Evolutionary conservation across 2,329 filamentous ascomycete genomes (phyloP), one percentile per base, ranked within the genome.

Genomic region (Fusarium bulbicola): DNA sequence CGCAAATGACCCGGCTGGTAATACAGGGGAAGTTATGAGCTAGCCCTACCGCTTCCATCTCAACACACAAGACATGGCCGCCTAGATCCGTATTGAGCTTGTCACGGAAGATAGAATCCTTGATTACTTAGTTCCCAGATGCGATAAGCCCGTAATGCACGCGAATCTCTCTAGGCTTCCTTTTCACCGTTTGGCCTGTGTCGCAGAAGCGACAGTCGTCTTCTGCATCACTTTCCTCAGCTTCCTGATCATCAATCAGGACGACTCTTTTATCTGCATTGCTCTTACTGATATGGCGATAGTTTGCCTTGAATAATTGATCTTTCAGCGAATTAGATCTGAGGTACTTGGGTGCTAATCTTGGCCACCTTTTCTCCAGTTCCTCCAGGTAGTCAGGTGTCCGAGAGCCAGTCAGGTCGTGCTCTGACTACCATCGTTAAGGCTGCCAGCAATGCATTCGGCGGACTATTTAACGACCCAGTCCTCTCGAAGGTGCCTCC

Each of bases 211-310:
- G 20, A 15, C 20, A 47, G 13, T 30, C 13, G 13, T 47, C 26
- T 47, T 47, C 45, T 21, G 3, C 8, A 1, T 47, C 13, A 28
- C 26, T 47, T 10, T 21, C 13, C 13, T 30, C 20, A 11, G 26
- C 20, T 28, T 30, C 45, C 6, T 28, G 13, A 47, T 30, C 20
- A 5, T 21, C 12, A 15, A 21, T 10, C 1, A 2, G 6, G 12
- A 7, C 10, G 18, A 21, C 24, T 10, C 6, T 47, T 21, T 8
- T 0, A 3, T 47, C 26, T 0, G 26, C 13, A 47, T 6, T 2
- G 10, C 26, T 21, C 26, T 47, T 3, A 3, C 3, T 15, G 3
- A 30, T 3, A 3, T 47, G 13, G 1, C 1, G 1, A 15, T 30
- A 47, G 1, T 30, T 5, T 0, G 9, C 0, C 6, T 30, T 30